Evolutionary conservation across 2,329 filamentous ascomycete genomes (phyloP).

Genomic region (Cyclaneusma minus): DNA sequence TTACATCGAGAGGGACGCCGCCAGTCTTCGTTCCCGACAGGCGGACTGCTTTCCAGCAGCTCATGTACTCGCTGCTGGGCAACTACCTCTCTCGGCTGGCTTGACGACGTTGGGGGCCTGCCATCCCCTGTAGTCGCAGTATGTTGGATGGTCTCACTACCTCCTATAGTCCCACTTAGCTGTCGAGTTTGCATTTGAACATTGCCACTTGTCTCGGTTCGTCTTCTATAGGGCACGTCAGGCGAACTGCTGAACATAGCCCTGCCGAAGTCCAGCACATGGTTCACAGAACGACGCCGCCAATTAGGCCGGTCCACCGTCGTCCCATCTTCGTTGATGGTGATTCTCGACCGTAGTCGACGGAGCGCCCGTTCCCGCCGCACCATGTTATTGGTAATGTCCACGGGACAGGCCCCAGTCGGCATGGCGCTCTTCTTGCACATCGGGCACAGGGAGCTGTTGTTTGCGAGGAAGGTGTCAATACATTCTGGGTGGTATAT

Average conservation of each 20-base stretch:
- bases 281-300: constrained; percentile 4
- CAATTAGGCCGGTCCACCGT: constrained; percentile 3
- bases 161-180: no score
- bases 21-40: no score
- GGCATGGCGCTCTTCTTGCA: constrained; percentile 80
- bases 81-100: no score
- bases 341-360: constrained; percentile 18
- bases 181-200: no score
- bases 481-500: constrained; percentile 91
- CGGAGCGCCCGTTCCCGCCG: constrained; percentile 59
- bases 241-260: constrained; percentile 2
- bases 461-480: constrained; percentile 62
- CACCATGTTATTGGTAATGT: constrained; percentile 76
- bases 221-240: no score
- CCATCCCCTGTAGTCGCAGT: no score
- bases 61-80: no score
- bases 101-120: no score
- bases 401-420: constrained; percentile 41
- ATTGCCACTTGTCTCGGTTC: no score
- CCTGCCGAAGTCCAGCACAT: constrained; percentile 5
- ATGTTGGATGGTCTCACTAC: no score
- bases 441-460: constrained; percentile 77
- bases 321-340: constrained; percentile 6
- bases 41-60: no score
- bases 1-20: no score